phyloP scores from a whole-genome alignment of 306 rosid species.

The Trifolium pratense region DNA sequence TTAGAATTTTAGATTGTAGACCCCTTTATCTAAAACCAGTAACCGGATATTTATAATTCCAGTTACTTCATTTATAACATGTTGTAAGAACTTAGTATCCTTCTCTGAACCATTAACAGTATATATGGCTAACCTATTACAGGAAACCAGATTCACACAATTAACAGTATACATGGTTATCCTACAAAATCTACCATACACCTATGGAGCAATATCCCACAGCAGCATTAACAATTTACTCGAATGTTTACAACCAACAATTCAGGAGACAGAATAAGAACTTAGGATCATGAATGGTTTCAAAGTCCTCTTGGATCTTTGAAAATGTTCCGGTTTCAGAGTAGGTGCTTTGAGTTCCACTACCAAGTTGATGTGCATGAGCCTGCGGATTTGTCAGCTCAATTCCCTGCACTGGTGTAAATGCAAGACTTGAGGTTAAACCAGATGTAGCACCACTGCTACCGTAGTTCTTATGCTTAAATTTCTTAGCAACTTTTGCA shows the following conservation, averaged over 20 bases:
- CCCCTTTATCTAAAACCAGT: not conserved
- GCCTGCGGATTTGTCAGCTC: slow-evolving; percentile 97
- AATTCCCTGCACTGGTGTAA: slow-evolving; percentile 43
- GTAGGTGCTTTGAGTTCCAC: slow-evolving; percentile 95
- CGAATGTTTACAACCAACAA: not conserved
- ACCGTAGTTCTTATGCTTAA: no score
- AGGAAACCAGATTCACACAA: not conserved
- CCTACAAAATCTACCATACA: slow-evolving; percentile 26
- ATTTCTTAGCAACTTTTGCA: slow-evolving; percentile 81
- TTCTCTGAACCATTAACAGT: no score
- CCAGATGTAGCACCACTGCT: no score
- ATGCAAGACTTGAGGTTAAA: no score
- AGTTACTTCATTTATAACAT: no score
- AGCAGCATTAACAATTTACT: not conserved
- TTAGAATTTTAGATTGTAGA: not conserved
- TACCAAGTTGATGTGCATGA: slow-evolving; percentile 90
- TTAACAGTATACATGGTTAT: not conserved
- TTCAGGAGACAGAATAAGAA: slow-evolving; percentile 24
- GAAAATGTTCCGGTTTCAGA: slow-evolving; percentile 97
- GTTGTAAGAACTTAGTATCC: no score
- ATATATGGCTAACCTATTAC: no score
- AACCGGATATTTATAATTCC: no score
- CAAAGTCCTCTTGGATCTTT: slow-evolving; percentile 78
- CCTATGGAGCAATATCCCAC: slow-evolving; percentile 16
- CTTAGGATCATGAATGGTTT: slow-evolving; percentile 31